A percentile compares a stretch with the other conserved stretches of the same genome.
These are phyloP conservation scores for Trichoderma breve DNA, from an alignment of 2,329 filamentous ascomycete species.

Conservation along the genomic window DNA sequence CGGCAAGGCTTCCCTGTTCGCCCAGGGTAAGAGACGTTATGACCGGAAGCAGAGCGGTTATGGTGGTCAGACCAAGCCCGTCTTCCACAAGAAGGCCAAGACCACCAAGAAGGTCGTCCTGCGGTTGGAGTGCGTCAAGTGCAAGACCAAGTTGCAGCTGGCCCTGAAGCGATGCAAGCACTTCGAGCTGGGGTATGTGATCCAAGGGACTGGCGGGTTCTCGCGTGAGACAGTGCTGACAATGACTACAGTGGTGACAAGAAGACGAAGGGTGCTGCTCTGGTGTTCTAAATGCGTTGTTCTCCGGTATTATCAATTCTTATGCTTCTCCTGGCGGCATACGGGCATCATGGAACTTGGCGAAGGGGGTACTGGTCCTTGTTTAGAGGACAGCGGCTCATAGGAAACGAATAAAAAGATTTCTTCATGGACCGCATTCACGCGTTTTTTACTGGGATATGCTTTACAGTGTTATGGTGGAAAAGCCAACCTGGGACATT, in stretches of 20 bases:
- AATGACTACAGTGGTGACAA: conserved; percentile 83
- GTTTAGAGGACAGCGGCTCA: conserved; percentile 41
- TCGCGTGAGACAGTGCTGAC: conserved; percentile 39
- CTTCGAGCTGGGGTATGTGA: conserved; percentile 95
- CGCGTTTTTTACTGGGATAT: conserved; percentile 13
- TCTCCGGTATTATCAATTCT: conserved; percentile 42
- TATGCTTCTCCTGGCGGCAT: conserved; percentile 45
- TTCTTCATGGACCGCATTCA: conserved; percentile 17
- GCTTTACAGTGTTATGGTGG: conserved; percentile 4
- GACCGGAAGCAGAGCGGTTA: conserved; percentile 99
- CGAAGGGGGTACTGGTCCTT: conserved; percentile 47
- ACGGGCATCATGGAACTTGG: conserved; percentile 50
- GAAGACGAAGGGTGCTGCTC: conserved; percentile 99
- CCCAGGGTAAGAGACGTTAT: conserved; percentile 99
- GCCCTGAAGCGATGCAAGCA: conserved; percentile 99
- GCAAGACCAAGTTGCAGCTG: conserved; percentile 98
- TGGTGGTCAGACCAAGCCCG: conserved; percentile 99
- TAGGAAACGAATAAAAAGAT: conserved; percentile 44
- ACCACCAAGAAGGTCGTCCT: conserved; percentile 99
- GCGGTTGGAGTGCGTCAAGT: conserved; percentile 93
- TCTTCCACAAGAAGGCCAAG: conserved; percentile 99
- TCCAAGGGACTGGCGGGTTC: neutral
- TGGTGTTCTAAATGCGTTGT: conserved; percentile 88
- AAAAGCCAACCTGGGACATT: neutral
- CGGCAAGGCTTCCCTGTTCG: conserved; percentile 92